Evolutionary conservation across 2,329 filamentous ascomycete species (phyloP).

Genomic region (Ambrosiella beaveri): DNA sequence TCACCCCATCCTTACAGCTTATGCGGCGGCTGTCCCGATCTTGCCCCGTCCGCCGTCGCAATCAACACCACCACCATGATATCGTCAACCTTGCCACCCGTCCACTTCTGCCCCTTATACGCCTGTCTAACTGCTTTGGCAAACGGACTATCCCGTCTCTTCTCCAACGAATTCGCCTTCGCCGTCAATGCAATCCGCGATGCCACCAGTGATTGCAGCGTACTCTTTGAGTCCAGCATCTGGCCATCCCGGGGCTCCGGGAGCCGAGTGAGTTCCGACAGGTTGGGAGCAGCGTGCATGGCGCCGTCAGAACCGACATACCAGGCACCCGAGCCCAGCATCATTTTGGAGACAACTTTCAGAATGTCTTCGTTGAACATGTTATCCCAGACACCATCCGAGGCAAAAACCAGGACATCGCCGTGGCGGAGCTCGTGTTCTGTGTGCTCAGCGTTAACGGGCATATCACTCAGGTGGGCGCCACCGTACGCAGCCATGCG

Average conservation of each 20-base stretch:
- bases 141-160: constrained; percentile 75
- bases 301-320: constrained; percentile 39
- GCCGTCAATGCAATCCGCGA: constrained; percentile 65
- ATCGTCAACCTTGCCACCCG: constrained; percentile 88
- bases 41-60: constrained; percentile 43
- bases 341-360: constrained; percentile 56
- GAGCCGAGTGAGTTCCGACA: constrained; percentile 31
- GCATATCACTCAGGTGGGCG: constrained; percentile 62
- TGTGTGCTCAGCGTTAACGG: constrained; percentile 66
- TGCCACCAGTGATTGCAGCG: constrained; percentile 63
- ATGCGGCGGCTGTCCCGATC: background rate
- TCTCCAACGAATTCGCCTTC: constrained; percentile 68
- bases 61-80: constrained; percentile 75
- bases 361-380: constrained; percentile 81
- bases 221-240: constrained; percentile 19
- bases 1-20: background rate
- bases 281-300: constrained; percentile 43
- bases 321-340: constrained; percentile 65
- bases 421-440: constrained; percentile 67
- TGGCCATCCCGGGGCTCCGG: constrained; percentile 16
- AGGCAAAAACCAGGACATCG: constrained; percentile 84
- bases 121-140: constrained; percentile 83
- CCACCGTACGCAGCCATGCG: constrained; percentile 76
- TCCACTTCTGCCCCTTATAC: constrained; percentile 73
- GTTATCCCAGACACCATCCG: constrained; percentile 93